Evolutionary conservation across 2,329 filamentous ascomycete species (phyloP).

Genomic region (Colletotrichum salicis): DNA sequence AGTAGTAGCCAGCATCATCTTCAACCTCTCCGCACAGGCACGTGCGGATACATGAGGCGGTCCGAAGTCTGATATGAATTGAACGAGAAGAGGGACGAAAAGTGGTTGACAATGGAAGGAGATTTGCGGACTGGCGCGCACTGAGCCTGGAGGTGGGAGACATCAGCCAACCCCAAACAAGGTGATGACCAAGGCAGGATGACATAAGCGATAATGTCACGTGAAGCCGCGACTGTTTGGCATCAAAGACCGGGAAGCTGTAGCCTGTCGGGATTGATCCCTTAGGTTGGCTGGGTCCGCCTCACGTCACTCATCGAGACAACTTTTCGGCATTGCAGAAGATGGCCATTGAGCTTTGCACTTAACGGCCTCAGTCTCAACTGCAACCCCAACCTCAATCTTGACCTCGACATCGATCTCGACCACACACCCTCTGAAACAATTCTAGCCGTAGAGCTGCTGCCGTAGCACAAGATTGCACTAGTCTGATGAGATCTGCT

Average conservation of each 20-base stretch:
- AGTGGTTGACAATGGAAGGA: too few relatives aligned
- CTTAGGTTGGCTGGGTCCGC: not conserved
- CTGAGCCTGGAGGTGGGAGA: not conserved
- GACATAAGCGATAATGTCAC: constrained; percentile 4
- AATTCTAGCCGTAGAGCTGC: not conserved
- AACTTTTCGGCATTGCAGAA: constrained; percentile 13
- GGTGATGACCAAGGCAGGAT: not conserved
- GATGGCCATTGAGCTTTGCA: not conserved
- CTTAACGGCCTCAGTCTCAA: not conserved
- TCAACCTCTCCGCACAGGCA: too few relatives aligned
- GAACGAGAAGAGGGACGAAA: too few relatives aligned
- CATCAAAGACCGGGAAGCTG: not conserved
- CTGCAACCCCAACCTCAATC: not conserved
- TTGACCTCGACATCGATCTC: not conserved
- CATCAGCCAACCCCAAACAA: not conserved
- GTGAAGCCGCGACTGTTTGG: constrained; percentile 32
- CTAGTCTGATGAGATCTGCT: not conserved
- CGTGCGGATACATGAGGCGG: too few relatives aligned
- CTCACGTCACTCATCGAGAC: constrained; percentile 17
- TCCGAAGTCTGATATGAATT: too few relatives aligned
- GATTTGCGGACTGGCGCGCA: too few relatives aligned
- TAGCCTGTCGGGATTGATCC: constrained; percentile 2
- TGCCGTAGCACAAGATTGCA: not conserved
- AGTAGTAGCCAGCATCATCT: too few relatives aligned
- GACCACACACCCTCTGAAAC: not conserved